phyloP scores from a whole-genome alignment of 2,329 filamentous ascomycete genomes.

The Ophiostoma sp. region DNA sequence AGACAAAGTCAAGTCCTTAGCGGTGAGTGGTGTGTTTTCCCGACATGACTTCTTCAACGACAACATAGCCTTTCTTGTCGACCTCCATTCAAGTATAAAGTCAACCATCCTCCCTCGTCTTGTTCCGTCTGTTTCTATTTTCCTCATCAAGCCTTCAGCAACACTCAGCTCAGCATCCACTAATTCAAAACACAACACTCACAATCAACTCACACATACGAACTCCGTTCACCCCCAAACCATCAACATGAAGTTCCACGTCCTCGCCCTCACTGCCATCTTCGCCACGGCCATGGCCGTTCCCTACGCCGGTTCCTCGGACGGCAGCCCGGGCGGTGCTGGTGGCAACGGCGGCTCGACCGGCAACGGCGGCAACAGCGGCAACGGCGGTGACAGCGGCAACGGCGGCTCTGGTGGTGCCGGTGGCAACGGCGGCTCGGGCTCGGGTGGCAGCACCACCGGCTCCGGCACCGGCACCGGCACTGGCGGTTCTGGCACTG shows the following conservation, averaged over 20 bases:
- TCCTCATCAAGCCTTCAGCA: neutral
- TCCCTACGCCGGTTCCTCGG: neutral
- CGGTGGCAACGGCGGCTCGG: neutral
- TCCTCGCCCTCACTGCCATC: neutral
- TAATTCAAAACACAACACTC: neutral
- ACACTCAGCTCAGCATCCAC: neutral
- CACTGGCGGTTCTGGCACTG: neutral
- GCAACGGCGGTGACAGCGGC: neutral
- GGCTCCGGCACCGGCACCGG: neutral
- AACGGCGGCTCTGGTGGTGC: neutral
- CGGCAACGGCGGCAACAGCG: neutral
- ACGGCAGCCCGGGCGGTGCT: neutral
- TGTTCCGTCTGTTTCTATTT: neutral
- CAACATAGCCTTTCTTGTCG: neutral
- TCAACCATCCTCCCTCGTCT: neutral
- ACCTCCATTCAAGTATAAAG: neutral
- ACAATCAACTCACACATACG: neutral
- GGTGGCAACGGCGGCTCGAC: neutral
- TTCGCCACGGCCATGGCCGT: constrained; percentile 2
- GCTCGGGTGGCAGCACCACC: neutral
- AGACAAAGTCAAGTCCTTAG: neutral
- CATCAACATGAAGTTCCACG: constrained; percentile 11
- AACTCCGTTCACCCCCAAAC: neutral
- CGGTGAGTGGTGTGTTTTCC: neutral
- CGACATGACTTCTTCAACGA: neutral